Evolutionary conservation across 2,329 filamentous ascomycete genomes (phyloP).

Genomic region (Cercospora nicotianae): DNA sequence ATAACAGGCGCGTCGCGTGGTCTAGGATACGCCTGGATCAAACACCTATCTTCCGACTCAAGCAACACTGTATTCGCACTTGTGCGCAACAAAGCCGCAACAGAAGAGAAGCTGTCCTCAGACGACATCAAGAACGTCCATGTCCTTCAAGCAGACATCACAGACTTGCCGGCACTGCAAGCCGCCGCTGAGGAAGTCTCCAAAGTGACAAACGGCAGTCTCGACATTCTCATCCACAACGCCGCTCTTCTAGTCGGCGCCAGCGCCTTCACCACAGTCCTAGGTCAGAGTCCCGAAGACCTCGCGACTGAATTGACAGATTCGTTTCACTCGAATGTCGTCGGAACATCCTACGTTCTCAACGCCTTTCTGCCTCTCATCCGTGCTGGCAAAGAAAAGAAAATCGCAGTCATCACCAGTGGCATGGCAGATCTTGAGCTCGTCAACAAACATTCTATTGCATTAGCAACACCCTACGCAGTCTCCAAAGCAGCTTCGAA

Average conservation of each 20-base stretch:
- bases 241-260: constrained; percentile 29
- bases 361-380: constrained; percentile 36
- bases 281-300: constrained; percentile 20
- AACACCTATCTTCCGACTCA: constrained; percentile 32
- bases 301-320: constrained; percentile 26
- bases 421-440: constrained; percentile 35
- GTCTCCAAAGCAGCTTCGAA: constrained; percentile 35
- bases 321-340: constrained; percentile 31
- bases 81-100: constrained; percentile 37
- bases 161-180: constrained; percentile 44
- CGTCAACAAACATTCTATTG: constrained; percentile 25
- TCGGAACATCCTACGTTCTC: constrained; percentile 32
- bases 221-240: constrained; percentile 40
- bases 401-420: constrained; percentile 32
- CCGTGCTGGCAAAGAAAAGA: constrained; percentile 29
- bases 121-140: constrained; percentile 45
- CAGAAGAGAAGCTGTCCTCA: constrained; percentile 24
- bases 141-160: constrained; percentile 51
- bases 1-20: constrained; percentile 40
- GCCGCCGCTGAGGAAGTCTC: constrained; percentile 26
- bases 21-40: constrained; percentile 38
- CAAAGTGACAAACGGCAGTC: constrained; percentile 28
- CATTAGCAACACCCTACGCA: constrained; percentile 28
- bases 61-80: constrained; percentile 39
- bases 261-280: constrained; percentile 24